Percentiles rank a stretch among this genome's conserved stretches.
Evolutionary conservation across 805 yeast genomes (phyloP).

Genomic region (Grigorovia jiainica): DNA sequence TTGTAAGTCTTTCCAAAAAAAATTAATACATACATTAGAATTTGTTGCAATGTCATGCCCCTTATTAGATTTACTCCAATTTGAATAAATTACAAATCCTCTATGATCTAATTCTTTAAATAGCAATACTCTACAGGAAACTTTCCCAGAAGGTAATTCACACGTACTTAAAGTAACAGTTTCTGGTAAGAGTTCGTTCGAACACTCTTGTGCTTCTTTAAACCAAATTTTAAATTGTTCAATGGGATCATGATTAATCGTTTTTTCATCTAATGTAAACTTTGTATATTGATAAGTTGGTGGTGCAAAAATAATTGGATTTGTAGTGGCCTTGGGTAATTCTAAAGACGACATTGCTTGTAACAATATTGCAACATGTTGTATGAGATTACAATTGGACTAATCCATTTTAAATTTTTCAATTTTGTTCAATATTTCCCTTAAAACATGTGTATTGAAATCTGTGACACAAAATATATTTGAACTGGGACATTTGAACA

Average conservation of each 20-base stretch:
- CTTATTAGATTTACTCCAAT: slow-evolving; percentile 83
- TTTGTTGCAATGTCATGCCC: slow-evolving; percentile 60
- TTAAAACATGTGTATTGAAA: neutral
- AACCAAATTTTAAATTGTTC: slow-evolving; percentile 80
- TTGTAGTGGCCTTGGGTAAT: slow-evolving; percentile 14
- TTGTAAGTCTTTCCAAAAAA: slow-evolving; percentile 86
- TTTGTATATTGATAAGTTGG: slow-evolving; percentile 79
- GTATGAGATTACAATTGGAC: too few relatives aligned
- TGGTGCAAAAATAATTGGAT: slow-evolving; percentile 55
- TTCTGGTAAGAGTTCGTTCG: slow-evolving; percentile 62
- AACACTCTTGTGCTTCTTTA: slow-evolving; percentile 50
- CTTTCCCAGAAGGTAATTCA: slow-evolving; percentile 74
- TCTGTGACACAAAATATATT: too few relatives aligned
- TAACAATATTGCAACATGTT: neutral
- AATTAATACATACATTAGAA: slow-evolving; percentile 71
- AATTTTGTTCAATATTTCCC: neutral
- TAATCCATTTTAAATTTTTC: too few relatives aligned
- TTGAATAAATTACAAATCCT: slow-evolving; percentile 82
- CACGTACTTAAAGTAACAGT: slow-evolving; percentile 84
- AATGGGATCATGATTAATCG: slow-evolving; percentile 53
- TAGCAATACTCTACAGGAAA: slow-evolving; percentile 72
- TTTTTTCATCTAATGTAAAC: slow-evolving; percentile 43
- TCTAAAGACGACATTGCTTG: slow-evolving; percentile 10
- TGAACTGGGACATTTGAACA: too few relatives aligned
- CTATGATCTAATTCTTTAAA: slow-evolving; percentile 78